These are phyloP conservation scores for Mucor saturninus DNA, from an alignment of 371 early-diverging fungal genomes.

Conservation along the genomic window DNA sequence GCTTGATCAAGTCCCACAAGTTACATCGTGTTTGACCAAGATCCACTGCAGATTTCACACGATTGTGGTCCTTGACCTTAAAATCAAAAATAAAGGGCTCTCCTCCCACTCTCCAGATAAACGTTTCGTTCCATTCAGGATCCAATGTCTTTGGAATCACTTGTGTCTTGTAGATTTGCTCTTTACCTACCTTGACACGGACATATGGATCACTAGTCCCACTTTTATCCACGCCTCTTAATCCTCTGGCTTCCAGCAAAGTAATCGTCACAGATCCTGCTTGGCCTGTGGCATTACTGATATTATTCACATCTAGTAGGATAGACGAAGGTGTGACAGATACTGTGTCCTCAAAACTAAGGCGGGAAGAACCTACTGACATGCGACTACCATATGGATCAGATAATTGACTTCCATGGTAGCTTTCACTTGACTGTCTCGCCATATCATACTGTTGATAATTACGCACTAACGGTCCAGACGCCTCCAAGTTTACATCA, in stretches of 20 bases:
- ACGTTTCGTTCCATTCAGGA: constrained; percentile 71
- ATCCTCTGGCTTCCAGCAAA: constrained; percentile 61
- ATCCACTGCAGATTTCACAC: constrained; percentile 65
- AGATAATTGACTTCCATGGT: constrained; percentile 1
- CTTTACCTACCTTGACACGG: constrained; percentile 56
- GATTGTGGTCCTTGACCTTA: constrained; percentile 72
- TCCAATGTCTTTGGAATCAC: constrained; percentile 75
- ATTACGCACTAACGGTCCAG: constrained; percentile 22
- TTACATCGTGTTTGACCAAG: constrained; percentile 64
- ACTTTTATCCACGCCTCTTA: constrained; percentile 66
- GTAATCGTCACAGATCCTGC: constrained; percentile 55
- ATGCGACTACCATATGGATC: neutral
- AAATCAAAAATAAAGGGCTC: constrained; percentile 57
- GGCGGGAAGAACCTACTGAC: neutral
- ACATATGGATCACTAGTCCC: constrained; percentile 70
- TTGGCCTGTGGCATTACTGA: constrained; percentile 32
- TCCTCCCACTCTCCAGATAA: constrained; percentile 36
- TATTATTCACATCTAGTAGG: constrained; percentile 11
- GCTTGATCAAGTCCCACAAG: constrained; percentile 59
- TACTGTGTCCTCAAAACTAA: constrained; percentile 23
- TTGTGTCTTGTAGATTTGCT: constrained; percentile 74
- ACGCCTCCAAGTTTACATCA: constrained; percentile 26
- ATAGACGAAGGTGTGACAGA: constrained; percentile 22
- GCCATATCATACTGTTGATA: constrained; percentile 4
- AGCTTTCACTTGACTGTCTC: constrained; percentile 12